phyloP scores from a whole-genome alignment of 2,329 filamentous ascomycete genomes.

The Nannizzia gypsea region DNA sequence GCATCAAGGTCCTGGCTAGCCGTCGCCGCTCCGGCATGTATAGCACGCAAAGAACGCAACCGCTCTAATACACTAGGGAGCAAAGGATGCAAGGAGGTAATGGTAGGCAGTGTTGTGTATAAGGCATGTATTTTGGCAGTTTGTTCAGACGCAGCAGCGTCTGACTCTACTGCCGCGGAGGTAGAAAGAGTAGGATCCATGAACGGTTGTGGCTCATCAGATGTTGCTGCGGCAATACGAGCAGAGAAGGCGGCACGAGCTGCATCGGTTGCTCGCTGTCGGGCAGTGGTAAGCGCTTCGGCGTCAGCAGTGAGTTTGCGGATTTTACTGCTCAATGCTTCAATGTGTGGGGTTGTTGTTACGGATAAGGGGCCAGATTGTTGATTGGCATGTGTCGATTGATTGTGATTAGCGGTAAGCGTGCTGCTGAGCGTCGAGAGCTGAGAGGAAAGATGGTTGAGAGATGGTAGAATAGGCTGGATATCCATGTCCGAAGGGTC shows the following conservation, averaged over 20 bases:
- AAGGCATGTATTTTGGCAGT: constrained; percentile 80
- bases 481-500: constrained; percentile 40
- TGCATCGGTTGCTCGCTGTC: constrained; percentile 33
- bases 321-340: constrained; percentile 33
- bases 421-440: constrained; percentile 56
- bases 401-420: constrained; percentile 16
- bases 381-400: constrained; percentile 9
- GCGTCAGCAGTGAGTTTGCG: constrained; percentile 35
- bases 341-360: constrained; percentile 29
- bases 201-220: constrained; percentile 27
- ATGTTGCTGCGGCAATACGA: constrained; percentile 24
- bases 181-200: constrained; percentile 20
- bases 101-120: constrained; percentile 76
- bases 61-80: constrained; percentile 77
- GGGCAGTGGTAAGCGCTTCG: constrained; percentile 32
- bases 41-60: constrained; percentile 65
- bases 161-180: constrained; percentile 39
- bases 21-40: constrained; percentile 76
- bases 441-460: constrained; percentile 70
- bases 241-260: constrained; percentile 32
- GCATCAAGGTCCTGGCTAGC: constrained; percentile 66
- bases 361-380: constrained; percentile 25
- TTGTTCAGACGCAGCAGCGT: constrained; percentile 48
- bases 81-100: constrained; percentile 73
- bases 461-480: constrained; percentile 65